Conservation (phyloP, 257 asterid genomes). For the Solanum paucissectum region DNA sequence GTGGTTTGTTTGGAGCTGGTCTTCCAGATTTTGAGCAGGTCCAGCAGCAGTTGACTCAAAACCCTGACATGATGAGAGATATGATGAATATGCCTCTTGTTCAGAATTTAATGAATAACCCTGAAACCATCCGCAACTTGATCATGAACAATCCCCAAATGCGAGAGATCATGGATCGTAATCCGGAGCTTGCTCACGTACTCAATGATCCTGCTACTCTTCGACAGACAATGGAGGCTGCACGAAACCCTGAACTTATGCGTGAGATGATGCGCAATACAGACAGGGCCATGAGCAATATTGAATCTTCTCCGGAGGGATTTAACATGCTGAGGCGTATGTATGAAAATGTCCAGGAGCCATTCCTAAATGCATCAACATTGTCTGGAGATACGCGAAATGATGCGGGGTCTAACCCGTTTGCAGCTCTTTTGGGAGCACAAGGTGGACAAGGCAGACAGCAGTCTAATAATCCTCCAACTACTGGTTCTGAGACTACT, state of each 20-base stretch:
- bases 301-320: constrained; percentile 58
- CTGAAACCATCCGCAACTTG: constrained; percentile 43
- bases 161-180: constrained; percentile 54
- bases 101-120: constrained; percentile 50
- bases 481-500: constrained; percentile 18
- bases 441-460: constrained; percentile 27
- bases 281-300: constrained; percentile 59
- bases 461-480: constrained; percentile 18
- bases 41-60: constrained; percentile 38
- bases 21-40: constrained; percentile 39
- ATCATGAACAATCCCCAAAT: constrained; percentile 52
- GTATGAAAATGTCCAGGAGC: constrained; percentile 60
- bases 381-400: constrained; percentile 31
- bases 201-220: constrained; percentile 55
- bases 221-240: constrained; percentile 58
- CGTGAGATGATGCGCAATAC: constrained; percentile 65
- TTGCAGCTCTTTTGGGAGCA: constrained; percentile 38
- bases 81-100: constrained; percentile 37
- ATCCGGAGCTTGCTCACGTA: constrained; percentile 46
- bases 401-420: constrained; percentile 36
- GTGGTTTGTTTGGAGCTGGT: constrained; percentile 36
- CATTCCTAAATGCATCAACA: constrained; percentile 44
- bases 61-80: constrained; percentile 50
- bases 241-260: constrained; percentile 57
- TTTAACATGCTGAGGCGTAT: constrained; percentile 58